Percentiles rank a stretch among this genome's conserved stretches.
Evolutionary conservation across 2,329 filamentous ascomycete genomes (phyloP).

Genomic region (Zymoseptoria brevis): DNA sequence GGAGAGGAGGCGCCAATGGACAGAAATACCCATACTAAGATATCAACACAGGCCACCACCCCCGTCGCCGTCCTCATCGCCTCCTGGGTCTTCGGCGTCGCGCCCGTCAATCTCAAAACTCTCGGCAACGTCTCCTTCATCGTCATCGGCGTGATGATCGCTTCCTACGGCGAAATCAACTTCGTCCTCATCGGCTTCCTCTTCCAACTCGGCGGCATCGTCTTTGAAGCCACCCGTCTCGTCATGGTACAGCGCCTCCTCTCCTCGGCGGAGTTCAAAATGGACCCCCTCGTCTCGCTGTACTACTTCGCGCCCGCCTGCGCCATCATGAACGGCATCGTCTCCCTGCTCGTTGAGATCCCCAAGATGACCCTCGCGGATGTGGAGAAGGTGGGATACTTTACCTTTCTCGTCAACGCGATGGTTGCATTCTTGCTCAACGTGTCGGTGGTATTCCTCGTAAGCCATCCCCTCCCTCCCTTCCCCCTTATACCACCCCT

Average conservation of each 20-base stretch:
- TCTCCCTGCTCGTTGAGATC: conserved; percentile 67
- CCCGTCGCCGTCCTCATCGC: conserved; percentile 87
- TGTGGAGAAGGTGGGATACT: conserved; percentile 63
- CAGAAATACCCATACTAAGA: conserved; percentile 4
- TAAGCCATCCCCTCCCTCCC: conserved; percentile 41
- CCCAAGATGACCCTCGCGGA: conserved; percentile 61
- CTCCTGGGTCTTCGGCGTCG: conserved; percentile 79
- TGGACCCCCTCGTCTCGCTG: conserved; percentile 80
- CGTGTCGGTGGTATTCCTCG: conserved; percentile 77
- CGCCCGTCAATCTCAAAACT: conserved; percentile 74
- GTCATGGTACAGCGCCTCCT: conserved; percentile 79
- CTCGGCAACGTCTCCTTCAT: conserved; percentile 92
- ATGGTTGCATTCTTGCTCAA: conserved; percentile 73
- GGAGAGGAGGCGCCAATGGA: background rate
- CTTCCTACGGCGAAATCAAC: conserved; percentile 90
- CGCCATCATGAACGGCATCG: conserved; percentile 68
- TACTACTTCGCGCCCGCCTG: conserved; percentile 87
- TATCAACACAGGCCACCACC: conserved; percentile 63
- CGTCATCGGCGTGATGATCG: conserved; percentile 88
- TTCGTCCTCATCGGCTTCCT: conserved; percentile 76
- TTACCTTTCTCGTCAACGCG: conserved; percentile 67
- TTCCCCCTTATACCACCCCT: background rate
- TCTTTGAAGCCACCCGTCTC: conserved; percentile 74
- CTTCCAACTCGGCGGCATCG: conserved; percentile 68
- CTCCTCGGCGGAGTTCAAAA: conserved; percentile 79